phyloP scores from a whole-genome alignment of 2,329 filamentous ascomycete genomes.

The Chaetomiaceae sp. region DNA sequence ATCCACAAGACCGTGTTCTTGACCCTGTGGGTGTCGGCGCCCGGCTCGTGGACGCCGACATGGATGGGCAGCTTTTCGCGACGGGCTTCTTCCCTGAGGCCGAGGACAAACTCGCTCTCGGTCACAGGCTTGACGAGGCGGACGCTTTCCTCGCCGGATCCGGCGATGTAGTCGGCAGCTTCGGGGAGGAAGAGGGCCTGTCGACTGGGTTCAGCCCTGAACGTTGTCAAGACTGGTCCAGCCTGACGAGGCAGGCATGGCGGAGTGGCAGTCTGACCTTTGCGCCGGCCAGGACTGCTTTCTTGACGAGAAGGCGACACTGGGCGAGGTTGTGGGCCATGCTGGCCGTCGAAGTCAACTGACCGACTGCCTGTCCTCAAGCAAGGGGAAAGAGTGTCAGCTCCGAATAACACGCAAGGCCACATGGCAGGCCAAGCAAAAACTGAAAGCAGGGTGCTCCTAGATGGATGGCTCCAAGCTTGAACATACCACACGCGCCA shows the following conservation, averaged over 20 bases:
- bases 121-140: slow-evolving; percentile 64
- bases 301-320: slow-evolving; percentile 66
- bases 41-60: slow-evolving; percentile 80
- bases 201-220: neutral
- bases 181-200: slow-evolving; percentile 76
- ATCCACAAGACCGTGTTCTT: slow-evolving; percentile 54
- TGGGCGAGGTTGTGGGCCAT: slow-evolving; percentile 75
- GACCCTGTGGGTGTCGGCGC: slow-evolving; percentile 33
- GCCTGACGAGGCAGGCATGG: neutral
- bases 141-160: slow-evolving; percentile 62
- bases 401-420: neutral
- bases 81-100: slow-evolving; percentile 65
- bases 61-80: slow-evolving; percentile 66
- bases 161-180: slow-evolving; percentile 82
- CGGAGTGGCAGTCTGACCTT: slow-evolving; percentile 53
- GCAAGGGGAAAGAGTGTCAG: neutral
- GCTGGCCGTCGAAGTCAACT: slow-evolving; percentile 79
- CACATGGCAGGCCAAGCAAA: neutral
- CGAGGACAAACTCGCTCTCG: slow-evolving; percentile 68
- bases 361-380: slow-evolving; percentile 67
- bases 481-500: slow-evolving; percentile 6
- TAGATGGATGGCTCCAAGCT: too few species aligned
- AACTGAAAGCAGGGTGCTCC: too few species aligned
- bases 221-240: neutral
- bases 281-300: slow-evolving; percentile 71